phyloP scores from a whole-genome alignment of 441 rosid species.

The Metrosideros polymorpha region DNA sequence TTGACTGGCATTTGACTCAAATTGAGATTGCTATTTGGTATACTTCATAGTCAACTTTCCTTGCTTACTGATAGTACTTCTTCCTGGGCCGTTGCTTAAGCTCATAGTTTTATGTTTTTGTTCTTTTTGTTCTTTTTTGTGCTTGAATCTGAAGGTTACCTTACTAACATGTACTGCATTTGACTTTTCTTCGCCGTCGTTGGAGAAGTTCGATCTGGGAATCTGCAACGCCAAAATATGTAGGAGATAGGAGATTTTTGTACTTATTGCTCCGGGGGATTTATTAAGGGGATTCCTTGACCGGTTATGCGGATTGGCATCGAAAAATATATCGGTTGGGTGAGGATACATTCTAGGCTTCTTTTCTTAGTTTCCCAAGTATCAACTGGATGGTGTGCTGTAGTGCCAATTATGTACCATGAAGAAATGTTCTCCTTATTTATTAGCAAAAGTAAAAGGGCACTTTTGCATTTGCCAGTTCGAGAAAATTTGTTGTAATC shows the following conservation, averaged over 20 bases:
- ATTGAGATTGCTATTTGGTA: background rate
- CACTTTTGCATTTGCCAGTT: background rate
- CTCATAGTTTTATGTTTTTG: background rate
- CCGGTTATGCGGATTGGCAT: background rate
- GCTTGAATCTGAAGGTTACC: background rate
- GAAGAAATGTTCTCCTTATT: background rate
- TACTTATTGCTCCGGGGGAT: background rate
- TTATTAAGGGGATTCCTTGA: background rate
- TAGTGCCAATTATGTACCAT: background rate
- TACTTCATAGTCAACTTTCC: background rate
- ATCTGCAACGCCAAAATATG: background rate
- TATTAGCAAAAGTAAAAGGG: background rate
- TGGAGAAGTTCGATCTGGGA: background rate
- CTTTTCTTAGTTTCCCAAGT: background rate
- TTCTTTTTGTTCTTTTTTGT: background rate
- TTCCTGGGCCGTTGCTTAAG: background rate
- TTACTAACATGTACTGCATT: background rate
- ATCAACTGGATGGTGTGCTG: background rate
- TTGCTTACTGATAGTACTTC: background rate
- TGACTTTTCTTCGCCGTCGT: background rate
- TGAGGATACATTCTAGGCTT: background rate
- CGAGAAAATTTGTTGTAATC: background rate
- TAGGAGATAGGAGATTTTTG: background rate
- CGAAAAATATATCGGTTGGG: background rate
- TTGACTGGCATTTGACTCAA: background rate